Evolutionary conservation across 805 yeast genomes (phyloP), one percentile per base, ranked within the genome.

Genomic region (Candida sphagnicola): DNA sequence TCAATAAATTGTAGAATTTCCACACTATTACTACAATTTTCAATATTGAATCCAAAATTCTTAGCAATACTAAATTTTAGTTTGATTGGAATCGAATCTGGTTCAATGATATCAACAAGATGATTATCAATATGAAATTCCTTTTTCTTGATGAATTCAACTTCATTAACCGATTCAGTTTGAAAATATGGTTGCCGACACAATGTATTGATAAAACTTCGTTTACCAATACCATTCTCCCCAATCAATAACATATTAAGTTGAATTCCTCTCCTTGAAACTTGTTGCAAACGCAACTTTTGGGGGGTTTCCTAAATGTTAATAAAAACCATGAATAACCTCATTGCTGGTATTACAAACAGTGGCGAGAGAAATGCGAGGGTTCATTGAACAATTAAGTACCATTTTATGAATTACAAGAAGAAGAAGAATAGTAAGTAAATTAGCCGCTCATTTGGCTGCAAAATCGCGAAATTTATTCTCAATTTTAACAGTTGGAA

Each of bases 121-220:
- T 42, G 10, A 48, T 37, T 10, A 35, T 37, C 23, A 41, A 46
- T 4, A 39, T 14, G 13, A n/a, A 31, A 31, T 13, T 26, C 6
- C 12, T 13, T 13, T 5, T 26, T 42, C 18, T 47, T 47, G 17
- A 50, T 41, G 17, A 47, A 33, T 2, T 40, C 46, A 18, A 40
- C 38, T 24, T 33, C 33, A 12, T 19, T 25, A 19, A 11, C 19
- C 14, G 30, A 18, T 6, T 13, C 28, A 23, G 32, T 23, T 8
- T 40, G 31, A 31, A 40, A 53, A n/a, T 43, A 35, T 1, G 28
- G 16, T 26, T 44, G 39, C 34, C 84, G 80, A 56, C 86, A 83
- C 43, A 89, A 67, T 8, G 93, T 81, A 67, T 88, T 86, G 47
- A 86, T 65, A 46, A 88, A 85, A 2, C 90, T 77, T 14, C 83